phyloP scores from a whole-genome alignment of 2,329 filamentous ascomycete species.

The Aspergillus candidus region DNA sequence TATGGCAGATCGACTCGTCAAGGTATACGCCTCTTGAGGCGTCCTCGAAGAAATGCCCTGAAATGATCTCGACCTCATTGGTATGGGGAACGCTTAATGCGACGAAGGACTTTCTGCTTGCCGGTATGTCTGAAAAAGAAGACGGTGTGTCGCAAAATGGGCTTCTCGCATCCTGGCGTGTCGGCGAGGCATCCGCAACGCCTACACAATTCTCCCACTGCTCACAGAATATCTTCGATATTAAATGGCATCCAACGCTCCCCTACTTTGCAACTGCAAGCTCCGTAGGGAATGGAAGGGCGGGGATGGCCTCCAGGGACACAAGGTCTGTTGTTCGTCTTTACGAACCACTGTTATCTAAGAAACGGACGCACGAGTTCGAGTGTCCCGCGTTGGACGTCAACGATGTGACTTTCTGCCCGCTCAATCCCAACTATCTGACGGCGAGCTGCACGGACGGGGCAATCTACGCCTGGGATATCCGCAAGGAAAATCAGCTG shows the following conservation, averaged over 20 bases:
- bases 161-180: constrained; percentile 51
- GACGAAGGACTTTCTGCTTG: constrained; percentile 44
- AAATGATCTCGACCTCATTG: constrained; percentile 41
- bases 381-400: constrained; percentile 57
- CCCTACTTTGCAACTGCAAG: constrained; percentile 50
- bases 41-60: constrained; percentile 24
- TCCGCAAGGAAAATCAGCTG: constrained; percentile 40
- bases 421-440: constrained; percentile 42
- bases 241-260: constrained; percentile 50
- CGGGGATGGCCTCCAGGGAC: constrained; percentile 24
- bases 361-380: constrained; percentile 39
- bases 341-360: constrained; percentile 41
- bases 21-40: constrained; percentile 25
- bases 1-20: constrained; percentile 27
- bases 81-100: constrained; percentile 41
- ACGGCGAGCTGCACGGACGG: constrained; percentile 57
- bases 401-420: constrained; percentile 53
- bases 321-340: constrained; percentile 48
- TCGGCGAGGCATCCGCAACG: constrained; percentile 33
- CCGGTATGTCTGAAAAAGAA: constrained; percentile 47
- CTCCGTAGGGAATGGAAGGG: constrained; percentile 27
- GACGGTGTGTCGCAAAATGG: constrained; percentile 40
- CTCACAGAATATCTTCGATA: constrained; percentile 53
- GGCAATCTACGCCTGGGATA: constrained; percentile 56
- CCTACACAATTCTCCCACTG: constrained; percentile 40